Evolutionary conservation across 441 rosid genomes (phyloP), one percentile per base, ranked within the genome.

Genomic region (Eruca vesicaria): DNA sequence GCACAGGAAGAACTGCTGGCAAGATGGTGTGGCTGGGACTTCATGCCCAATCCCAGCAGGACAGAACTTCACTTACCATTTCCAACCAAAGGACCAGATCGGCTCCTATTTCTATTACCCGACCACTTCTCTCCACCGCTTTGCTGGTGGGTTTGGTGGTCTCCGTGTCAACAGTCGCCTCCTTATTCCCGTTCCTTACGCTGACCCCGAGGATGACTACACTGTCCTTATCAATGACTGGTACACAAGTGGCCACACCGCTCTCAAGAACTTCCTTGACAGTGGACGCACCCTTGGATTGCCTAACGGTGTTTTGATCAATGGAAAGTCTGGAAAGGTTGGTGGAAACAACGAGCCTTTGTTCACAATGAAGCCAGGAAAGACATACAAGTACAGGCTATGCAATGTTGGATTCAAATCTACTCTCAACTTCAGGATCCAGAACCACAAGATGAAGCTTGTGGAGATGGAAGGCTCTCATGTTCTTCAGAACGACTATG

Each of bases 391-490:
- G 77, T 84, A 75, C 59, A 84, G 93, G 36, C 70, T 90, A 3
- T 90, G 96, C 76, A 90, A 90, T 14, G 83, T 81, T 2, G 96
- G 96, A 4, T 29, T 88, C 31, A 88, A 79, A 84, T 83, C 81
- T 2, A 50, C 89, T 1, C 75, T 90, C 23, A 88, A 88, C 78
- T 76, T 90, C 71, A 82, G 90, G 73, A 78, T 90, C 73, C 96
- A 90, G 59, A 86, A 78, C 10, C 96, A 90, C 72, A 12, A 52
- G 1, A 81, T 90, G 91, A 88, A 82, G 82, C 84, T 88, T 2
- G 93, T 90, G 12, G 95, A 90, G 72, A 86, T 90, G 90, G 95
- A 90, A 45, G 91, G 95, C 1, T 88, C 93, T 5, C 96, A 90
- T 63, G 79, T 75, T 10, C 66, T 87, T 4, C 93, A 90, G 66